Conservation (phyloP, 495 filamentous ascomycete genomes). For the Choiromyces venosus region DNA sequence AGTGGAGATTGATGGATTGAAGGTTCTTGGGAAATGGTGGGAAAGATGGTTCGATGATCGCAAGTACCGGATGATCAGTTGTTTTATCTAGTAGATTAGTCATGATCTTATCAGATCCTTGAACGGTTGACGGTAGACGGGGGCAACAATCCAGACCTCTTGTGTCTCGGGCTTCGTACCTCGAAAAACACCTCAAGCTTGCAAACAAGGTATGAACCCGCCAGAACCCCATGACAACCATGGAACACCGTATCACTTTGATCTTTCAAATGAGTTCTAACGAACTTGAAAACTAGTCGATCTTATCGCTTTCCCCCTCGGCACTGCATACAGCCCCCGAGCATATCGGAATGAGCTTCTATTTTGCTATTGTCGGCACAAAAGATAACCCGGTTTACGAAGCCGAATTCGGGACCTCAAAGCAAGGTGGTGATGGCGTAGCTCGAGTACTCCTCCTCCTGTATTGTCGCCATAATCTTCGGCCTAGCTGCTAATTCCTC, state of each 20-base stretch:
- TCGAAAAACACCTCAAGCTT: neutral
- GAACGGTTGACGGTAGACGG: neutral
- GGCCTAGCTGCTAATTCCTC: neutral
- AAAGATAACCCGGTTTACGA: constrained; percentile 93
- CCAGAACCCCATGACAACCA: neutral
- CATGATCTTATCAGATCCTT: constrained; percentile 12
- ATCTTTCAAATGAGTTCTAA: neutral
- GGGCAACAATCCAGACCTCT: neutral
- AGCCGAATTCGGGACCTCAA: constrained; percentile 91
- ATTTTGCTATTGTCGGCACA: constrained; percentile 90
- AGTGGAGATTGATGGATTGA: constrained; percentile 20
- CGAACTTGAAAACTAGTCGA: neutral
- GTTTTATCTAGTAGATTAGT: constrained; percentile 4
- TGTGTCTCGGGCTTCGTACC: neutral
- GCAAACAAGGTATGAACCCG: neutral
- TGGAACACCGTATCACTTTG: neutral
- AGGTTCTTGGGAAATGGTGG: neutral
- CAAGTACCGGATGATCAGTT: neutral
- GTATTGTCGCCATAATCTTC: neutral
- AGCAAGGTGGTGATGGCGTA: constrained; percentile 86
- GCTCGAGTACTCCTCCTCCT: constrained; percentile 52
- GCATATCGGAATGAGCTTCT: constrained; percentile 74
- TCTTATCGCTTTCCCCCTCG: neutral
- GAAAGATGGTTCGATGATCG: neutral
- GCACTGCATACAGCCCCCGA: neutral